Evolutionary conservation across 768 basidiomycete genomes (phyloP).

Genomic region (Phaffia tasmanica): DNA sequence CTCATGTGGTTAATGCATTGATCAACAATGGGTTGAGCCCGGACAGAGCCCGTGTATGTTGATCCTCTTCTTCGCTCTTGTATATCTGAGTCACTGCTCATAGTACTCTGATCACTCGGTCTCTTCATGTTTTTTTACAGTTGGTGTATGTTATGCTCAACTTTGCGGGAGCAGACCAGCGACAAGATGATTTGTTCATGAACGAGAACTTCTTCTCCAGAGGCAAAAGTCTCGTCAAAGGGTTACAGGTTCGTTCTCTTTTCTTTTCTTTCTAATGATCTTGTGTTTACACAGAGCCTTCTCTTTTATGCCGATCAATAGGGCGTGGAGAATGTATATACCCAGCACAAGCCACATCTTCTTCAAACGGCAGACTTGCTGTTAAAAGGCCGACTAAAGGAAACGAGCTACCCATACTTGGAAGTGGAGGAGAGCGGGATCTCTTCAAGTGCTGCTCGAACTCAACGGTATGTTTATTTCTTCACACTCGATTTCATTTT

Average conservation of each 20-base stretch:
- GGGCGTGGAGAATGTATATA: slow-evolving; percentile 99
- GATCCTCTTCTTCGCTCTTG: not conserved
- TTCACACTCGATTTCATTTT: not conserved
- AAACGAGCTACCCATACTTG: slow-evolving; percentile 81
- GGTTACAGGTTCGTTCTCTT: slow-evolving; percentile 58
- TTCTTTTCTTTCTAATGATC: not conserved
- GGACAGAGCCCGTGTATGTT: slow-evolving; percentile 41
- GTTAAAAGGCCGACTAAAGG: slow-evolving; percentile 71
- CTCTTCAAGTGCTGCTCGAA: slow-evolving; percentile 37
- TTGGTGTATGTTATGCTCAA: slow-evolving; percentile 87
- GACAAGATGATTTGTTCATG: slow-evolving; percentile 93
- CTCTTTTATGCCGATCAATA: slow-evolving; percentile 32
- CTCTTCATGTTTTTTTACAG: slow-evolving; percentile 39
- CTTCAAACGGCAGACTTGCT: slow-evolving; percentile 83
- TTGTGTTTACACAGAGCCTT: slow-evolving; percentile 16
- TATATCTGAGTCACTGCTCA: too few relatives aligned
- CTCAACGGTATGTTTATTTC: slow-evolving; percentile 43
- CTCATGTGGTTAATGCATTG: slow-evolving; percentile 43
- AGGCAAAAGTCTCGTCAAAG: slow-evolving; percentile 88
- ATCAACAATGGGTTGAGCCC: slow-evolving; percentile 41
- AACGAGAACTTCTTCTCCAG: slow-evolving; percentile 89
- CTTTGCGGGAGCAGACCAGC: slow-evolving; percentile 85
- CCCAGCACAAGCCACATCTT: slow-evolving; percentile 88
- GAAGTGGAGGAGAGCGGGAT: slow-evolving; percentile 44
- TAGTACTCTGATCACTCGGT: not conserved